A percentile compares a stretch with the other conserved stretches of the same genome.
Conservation (phyloP, 495 filamentous ascomycete genomes). For the Pseudomonodictys pantanalensis region DNA sequence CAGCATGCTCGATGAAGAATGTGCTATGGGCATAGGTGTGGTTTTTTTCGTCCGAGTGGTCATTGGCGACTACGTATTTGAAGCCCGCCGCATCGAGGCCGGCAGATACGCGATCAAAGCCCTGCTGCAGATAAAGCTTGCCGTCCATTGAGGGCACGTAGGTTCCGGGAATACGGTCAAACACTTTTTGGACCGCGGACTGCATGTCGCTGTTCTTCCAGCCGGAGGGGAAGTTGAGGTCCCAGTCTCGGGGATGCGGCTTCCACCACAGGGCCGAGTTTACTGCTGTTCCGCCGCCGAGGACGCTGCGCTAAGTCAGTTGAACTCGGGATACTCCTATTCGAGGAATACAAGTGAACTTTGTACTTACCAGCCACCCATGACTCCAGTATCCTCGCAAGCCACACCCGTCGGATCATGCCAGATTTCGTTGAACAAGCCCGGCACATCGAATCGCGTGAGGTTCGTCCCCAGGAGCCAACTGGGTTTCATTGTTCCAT, state of each 20-base stretch:
- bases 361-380: conserved; percentile 58
- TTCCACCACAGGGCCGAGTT: conserved; percentile 64
- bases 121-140: conserved; percentile 62
- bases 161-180: conserved; percentile 62
- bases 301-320: conserved; percentile 43
- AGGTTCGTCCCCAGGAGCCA: conserved; percentile 66
- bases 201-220: conserved; percentile 66
- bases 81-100: conserved; percentile 61
- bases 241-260: conserved; percentile 62
- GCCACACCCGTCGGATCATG: conserved; percentile 57
- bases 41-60: conserved; percentile 62
- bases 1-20: conserved; percentile 64
- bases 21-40: conserved; percentile 60
- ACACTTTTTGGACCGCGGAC: conserved; percentile 56
- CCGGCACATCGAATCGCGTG: conserved; percentile 76
- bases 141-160: conserved; percentile 65
- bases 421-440: conserved; percentile 70
- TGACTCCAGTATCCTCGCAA: conserved; percentile 66
- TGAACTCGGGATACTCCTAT: too few species aligned
- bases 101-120: conserved; percentile 58
- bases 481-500: conserved; percentile 49
- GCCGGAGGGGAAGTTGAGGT: conserved; percentile 69
- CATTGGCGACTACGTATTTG: conserved; percentile 59
- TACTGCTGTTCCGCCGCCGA: conserved; percentile 71
- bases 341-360: neutral